Evolutionary conservation across 768 basidiomycete genomes (phyloP).

Genomic region (Suillus subaureus): DNA sequence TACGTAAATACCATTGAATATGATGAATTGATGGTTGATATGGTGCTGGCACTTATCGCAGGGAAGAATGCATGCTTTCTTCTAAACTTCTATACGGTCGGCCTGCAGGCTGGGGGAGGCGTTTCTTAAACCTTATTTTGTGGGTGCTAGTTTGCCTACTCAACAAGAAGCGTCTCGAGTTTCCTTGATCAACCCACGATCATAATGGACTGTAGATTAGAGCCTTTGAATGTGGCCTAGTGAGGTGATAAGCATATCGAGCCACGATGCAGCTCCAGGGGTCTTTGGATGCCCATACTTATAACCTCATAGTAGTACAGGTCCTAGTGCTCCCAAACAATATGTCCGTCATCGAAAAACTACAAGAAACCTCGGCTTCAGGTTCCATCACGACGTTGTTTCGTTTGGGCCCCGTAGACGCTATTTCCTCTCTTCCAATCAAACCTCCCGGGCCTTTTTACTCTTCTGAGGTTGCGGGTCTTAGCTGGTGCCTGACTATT

Average conservation of each 20-base stretch:
- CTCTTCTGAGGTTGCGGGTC: background rate
- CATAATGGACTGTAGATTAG: background rate
- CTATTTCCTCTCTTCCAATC: background rate
- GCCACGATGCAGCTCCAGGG: constrained; percentile 1
- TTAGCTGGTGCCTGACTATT: background rate
- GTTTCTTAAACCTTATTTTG: background rate
- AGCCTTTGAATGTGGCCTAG: background rate
- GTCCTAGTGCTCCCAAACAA: background rate
- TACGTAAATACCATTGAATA: background rate
- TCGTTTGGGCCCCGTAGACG: background rate
- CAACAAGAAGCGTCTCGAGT: background rate
- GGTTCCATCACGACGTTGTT: constrained; percentile 5
- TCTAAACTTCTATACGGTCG: background rate
- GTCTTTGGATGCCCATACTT: background rate
- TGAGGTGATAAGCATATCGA: background rate
- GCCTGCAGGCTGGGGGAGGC: background rate
- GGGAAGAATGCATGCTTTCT: background rate
- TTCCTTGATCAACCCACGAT: constrained; percentile 1
- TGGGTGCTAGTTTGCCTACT: background rate
- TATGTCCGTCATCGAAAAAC: background rate
- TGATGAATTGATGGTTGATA: background rate
- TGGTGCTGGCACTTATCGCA: background rate
- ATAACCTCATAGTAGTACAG: background rate
- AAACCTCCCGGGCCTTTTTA: background rate
- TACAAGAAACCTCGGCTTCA: constrained; percentile 4